Percentiles rank a stretch among this genome's conserved stretches.
These are phyloP conservation scores for Rhododendron kiyosumense DNA, from an alignment of 148 eudicot genomes.

Conservation along the genomic window DNA sequence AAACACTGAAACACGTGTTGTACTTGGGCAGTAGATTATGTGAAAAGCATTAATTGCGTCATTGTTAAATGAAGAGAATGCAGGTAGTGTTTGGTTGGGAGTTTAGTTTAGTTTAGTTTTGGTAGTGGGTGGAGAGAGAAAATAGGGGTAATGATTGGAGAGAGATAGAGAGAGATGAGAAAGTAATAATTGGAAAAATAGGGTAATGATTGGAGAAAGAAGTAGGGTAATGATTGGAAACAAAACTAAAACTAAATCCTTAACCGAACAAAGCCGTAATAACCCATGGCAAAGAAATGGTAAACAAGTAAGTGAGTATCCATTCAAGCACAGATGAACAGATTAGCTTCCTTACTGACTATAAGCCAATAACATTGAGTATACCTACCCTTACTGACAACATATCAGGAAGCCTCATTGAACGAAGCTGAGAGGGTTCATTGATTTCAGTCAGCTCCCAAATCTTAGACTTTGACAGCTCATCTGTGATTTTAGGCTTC, in stretches of 20 bases:
- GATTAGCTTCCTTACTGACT: not conserved
- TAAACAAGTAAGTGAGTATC: not conserved
- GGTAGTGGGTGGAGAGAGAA: too few relatives aligned
- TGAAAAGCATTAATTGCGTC: not conserved
- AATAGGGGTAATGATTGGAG: too few relatives aligned
- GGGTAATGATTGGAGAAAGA: too few relatives aligned
- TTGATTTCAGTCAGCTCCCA: conserved; percentile 68
- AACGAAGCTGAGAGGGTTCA: conserved; percentile 74
- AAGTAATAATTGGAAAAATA: too few relatives aligned
- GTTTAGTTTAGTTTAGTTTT: too few relatives aligned
- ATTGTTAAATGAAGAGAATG: not conserved
- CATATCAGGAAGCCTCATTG: conserved; percentile 61
- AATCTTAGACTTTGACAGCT: conserved; percentile 61
- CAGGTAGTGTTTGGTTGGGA: too few relatives aligned
- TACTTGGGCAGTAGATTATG: not conserved
- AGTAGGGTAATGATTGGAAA: too few relatives aligned
- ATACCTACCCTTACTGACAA: conserved; percentile 55
- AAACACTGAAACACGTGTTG: not conserved
- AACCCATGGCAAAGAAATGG: not conserved
- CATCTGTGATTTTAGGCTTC: conserved; percentile 50
- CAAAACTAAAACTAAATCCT: too few relatives aligned
- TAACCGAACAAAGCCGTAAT: too few relatives aligned
- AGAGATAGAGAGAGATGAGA: too few relatives aligned
- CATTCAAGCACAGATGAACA: not conserved
- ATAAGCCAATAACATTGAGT: not conserved